Conservation (phyloP, 2,329 filamentous ascomycete genomes). For the Chaetothyriales sp. region DNA sequence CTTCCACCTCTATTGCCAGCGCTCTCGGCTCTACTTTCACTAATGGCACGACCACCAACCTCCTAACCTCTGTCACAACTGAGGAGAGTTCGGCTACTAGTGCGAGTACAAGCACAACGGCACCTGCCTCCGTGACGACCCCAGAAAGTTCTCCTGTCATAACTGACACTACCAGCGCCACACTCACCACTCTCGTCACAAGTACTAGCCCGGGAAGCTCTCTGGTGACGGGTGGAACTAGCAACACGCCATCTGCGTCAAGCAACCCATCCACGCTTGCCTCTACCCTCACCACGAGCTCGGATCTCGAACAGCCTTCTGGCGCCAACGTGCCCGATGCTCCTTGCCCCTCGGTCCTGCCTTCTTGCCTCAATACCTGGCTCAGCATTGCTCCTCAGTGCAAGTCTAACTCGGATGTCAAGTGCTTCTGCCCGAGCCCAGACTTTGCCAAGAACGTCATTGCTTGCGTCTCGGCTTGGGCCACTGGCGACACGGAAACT, state of each 20-base stretch:
- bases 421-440: slow-evolving; percentile 75
- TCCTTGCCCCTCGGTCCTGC: slow-evolving; percentile 56
- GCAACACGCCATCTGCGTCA: background rate
- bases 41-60: slow-evolving; percentile 1
- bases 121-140: slow-evolving; percentile 1
- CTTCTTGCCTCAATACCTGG: slow-evolving; percentile 88
- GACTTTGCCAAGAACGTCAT: slow-evolving; percentile 69
- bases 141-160: background rate
- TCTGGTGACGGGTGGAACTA: too few relatives aligned
- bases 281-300: slow-evolving; percentile 33
- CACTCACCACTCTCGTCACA: slow-evolving; percentile 1
- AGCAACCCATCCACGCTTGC: slow-evolving; percentile 1
- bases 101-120: background rate
- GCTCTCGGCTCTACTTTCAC: slow-evolving; percentile 3
- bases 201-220: slow-evolving; percentile 2
- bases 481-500: slow-evolving; percentile 51
- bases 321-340: slow-evolving; percentile 13
- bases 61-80: background rate
- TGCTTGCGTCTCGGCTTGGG: slow-evolving; percentile 67
- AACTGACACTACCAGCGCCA: slow-evolving; percentile 1
- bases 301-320: slow-evolving; percentile 7
- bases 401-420: slow-evolving; percentile 65
- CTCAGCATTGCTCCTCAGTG: slow-evolving; percentile 55
- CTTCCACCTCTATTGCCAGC: slow-evolving; percentile 1
- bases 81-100: background rate